A percentile compares a stretch with the other conserved stretches of the same genome.
Conservation (phyloP, 345 rosid genomes). For the Zanthoxylum bungeanum region DNA sequence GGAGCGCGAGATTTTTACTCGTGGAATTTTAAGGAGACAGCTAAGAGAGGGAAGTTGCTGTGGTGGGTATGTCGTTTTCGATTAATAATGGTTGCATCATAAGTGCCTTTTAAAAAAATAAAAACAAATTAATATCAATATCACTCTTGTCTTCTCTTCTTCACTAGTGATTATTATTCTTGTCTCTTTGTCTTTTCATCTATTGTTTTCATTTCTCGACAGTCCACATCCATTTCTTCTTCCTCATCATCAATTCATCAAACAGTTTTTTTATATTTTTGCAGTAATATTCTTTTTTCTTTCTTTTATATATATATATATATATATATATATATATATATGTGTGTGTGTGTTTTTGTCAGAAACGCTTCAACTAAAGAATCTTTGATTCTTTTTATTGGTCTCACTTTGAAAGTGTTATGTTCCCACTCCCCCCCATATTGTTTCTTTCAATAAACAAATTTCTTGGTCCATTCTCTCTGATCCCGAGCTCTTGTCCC, state of each 20-base stretch:
- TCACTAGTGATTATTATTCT: background rate
- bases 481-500: constrained; percentile 44
- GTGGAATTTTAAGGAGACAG: constrained; percentile 22
- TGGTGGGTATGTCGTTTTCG: constrained; percentile 52
- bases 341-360: no score
- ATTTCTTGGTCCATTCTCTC: constrained; percentile 14
- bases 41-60: constrained; percentile 21
- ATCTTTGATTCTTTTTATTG: constrained; percentile 4
- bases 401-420: constrained; percentile 19
- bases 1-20: no score
- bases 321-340: no score
- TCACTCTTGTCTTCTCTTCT: background rate
- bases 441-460: constrained; percentile 32
- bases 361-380: constrained; percentile 36
- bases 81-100: constrained; percentile 34
- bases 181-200: constrained; percentile 13
- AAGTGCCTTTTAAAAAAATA: no score
- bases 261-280: no score
- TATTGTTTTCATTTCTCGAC: background rate
- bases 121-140: no score
- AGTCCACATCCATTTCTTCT: background rate
- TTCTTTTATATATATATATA: no score
- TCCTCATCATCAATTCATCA: background rate
- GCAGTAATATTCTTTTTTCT: no score
- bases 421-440: constrained; percentile 27